Base-by-base conservation (phyloP, 31 red algal genomes). In the Bonnemaisonia californica region DNA sequence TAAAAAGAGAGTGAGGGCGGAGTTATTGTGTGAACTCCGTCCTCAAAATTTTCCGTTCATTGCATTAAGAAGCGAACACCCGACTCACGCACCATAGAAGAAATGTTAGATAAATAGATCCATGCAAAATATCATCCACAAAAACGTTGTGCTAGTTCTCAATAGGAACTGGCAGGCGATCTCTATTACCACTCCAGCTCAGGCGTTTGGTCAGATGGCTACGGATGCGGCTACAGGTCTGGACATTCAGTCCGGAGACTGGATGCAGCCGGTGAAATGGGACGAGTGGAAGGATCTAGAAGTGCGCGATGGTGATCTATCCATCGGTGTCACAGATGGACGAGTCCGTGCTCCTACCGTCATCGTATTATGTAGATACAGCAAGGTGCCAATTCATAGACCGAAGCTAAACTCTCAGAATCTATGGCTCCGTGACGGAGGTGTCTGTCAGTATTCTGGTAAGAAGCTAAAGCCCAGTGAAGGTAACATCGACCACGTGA, bases 91-190 rank as follows among this genome's bases (percentile, higher is more conserved):
- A n/a, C n/a, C n/a, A n/a, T n/a, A n/a, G n/a, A n/a, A n/a, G n/a
- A n/a, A n/a, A n/a, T n/a, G n/a, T n/a, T n/a, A n/a, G n/a, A n/a
- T n/a, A n/a, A n/a, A n/a, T n/a, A n/a, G n/a, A n/a, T n/a, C n/a
- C n/a, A n/a, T n/a, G n/a, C n/a, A n/a, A n/a, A n/a, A n/a, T n/a
- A n/a, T n/a, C n/a, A n/a, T n/a, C 51, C 51, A 56, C n/a, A 56
- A 56, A 56, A 56, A n/a, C n/a, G n/a, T 56, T n/a, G 51, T 56
- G 18, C 51, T 56, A 16, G 51, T 56, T n/a, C n/a, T 56, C 18
- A 56, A 56, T n/a, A 16, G 51, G n/a, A 56, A 56, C 51, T 56
- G 51, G 51, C 51, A 56, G n/a, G 51, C 51, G 51, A n/a, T 56
- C 18, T 18, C 16, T n/a, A 56, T n/a, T 56, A n/a, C 51, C n/a